A percentile compares a stretch with the other conserved stretches of the same genome.
These are phyloP conservation scores for Uronychia setigera DNA, from an alignment of 73 alveolate genomes.

Conservation along the genomic window DNA sequence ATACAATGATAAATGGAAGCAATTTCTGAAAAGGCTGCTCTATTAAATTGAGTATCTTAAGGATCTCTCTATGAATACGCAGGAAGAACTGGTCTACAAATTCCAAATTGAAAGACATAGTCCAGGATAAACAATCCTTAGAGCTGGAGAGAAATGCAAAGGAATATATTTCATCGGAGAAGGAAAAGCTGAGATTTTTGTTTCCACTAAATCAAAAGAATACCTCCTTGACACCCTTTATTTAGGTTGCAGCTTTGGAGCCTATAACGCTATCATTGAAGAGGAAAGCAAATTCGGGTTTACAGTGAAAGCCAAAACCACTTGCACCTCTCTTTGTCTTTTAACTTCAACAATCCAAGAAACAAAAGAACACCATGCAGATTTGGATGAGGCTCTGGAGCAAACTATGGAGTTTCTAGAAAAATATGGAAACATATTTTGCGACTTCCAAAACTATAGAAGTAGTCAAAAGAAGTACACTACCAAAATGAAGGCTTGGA, in stretches of 20 bases:
- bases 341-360: neutral
- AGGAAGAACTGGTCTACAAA: neutral
- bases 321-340: neutral
- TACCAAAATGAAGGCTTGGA: too few relatives aligned
- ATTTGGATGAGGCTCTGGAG: neutral
- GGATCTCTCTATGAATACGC: neutral
- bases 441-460: neutral
- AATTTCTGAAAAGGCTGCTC: neutral
- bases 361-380: neutral
- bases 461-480: too few relatives aligned
- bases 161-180: neutral
- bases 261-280: neutral
- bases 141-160: neutral
- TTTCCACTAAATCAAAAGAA: neutral
- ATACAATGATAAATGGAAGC: constrained; percentile 20
- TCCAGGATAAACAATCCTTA: neutral
- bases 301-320: constrained; percentile 12
- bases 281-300: constrained; percentile 1
- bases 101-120: neutral
- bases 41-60: neutral
- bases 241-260: constrained; percentile 10
- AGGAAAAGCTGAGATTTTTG: neutral
- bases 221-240: constrained; percentile 4
- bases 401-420: neutral
- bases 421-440: neutral